Base-by-base conservation (phyloP, 495 filamentous ascomycete species). In the Hyphodiscus hymeniophilus region DNA sequence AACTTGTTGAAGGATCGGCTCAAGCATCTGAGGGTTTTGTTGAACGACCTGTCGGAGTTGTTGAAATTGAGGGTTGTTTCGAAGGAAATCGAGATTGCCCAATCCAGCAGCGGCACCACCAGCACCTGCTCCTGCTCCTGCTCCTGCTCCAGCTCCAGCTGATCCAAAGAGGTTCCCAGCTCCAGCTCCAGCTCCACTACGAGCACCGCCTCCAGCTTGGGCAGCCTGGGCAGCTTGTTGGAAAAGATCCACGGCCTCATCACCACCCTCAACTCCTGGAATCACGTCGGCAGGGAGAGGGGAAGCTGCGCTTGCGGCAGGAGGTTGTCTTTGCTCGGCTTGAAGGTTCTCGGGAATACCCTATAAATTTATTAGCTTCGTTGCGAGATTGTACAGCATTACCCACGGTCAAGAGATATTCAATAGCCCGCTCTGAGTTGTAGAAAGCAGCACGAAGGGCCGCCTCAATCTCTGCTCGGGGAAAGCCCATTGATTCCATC, bases 401-500 rank as follows among this genome's bases (percentile, higher is more conserved):
- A 70, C 87, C 67, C 66, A 94, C 89, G 47, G 68, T 94, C 53
- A 98, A 63, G 3, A 98, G 77, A 57, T 96, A 98, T 63, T 98
- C 92, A 31, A 98, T 89, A 23, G 92, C 92, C 65, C 92, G 88
- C 58, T 98, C 90, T 2, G 91, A 89, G 70, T 97, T 98, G 71
- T 81, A 92, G 64, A 84, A 98, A 5, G 92, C 92, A 55, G 92
- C 92, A 52, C 92, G 82, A 82, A 98, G 91, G 32, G 92, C 92
- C 50, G 82, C 80, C 50, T 94, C 88, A 51, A 94, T 94, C 56
- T 94, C 84, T 16, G 79, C 70, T 56, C 90, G 71, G 39, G 83
- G 75, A 56, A 97, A 98, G 3, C 92, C 92, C 92, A 98, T 98
- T 42, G 78, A 80, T 68, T 95, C 89, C 87, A 98, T 94, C 61